Percentiles rank a stretch among this genome's conserved stretches.
phyloP scores from a whole-genome alignment of 345 rosid genomes.

The Geranium brycei region DNA sequence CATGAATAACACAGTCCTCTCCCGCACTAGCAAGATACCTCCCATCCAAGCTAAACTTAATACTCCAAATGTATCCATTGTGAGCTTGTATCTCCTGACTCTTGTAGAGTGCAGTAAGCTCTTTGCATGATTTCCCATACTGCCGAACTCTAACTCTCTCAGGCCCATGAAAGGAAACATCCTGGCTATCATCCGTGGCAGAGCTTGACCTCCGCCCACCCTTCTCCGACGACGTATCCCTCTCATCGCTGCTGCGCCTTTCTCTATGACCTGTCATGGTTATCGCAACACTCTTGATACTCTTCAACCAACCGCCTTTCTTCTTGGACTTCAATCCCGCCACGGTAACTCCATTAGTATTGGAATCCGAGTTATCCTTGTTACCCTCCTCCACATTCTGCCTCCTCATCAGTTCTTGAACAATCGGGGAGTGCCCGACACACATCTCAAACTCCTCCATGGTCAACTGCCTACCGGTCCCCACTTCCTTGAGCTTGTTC shows the following conservation, averaged over 20 bases:
- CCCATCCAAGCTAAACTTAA: conserved; percentile 80
- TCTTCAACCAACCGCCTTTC: conserved; percentile 65
- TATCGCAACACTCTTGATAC: conserved; percentile 50
- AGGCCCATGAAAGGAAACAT: conserved; percentile 59
- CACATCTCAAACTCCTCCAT: conserved; percentile 76
- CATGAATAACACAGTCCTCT: conserved; percentile 71
- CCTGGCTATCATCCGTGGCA: conserved; percentile 85
- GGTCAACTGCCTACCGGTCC: conserved; percentile 63
- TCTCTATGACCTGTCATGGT: conserved; percentile 53
- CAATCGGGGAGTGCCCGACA: conserved; percentile 78
- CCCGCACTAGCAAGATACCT: conserved; percentile 81
- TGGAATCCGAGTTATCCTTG: conserved; percentile 26
- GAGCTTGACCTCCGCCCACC: conserved; percentile 78
- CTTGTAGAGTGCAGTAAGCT: conserved; percentile 56
- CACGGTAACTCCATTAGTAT: conserved; percentile 19
- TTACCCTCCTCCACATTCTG: conserved; percentile 61
- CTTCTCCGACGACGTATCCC: conserved; percentile 67
- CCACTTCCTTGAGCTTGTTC: conserved; percentile 65
- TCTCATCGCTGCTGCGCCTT: conserved; percentile 70
- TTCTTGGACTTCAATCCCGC: conserved; percentile 41
- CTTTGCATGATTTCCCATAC: conserved; percentile 61
- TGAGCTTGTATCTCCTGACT: conserved; percentile 81
- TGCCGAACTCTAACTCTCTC: conserved; percentile 68
- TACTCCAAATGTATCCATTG: conserved; percentile 71
- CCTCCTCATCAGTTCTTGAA: conserved; percentile 77